Conservation (phyloP, 371 early-diverging fungal genomes). For the Rhizopus stolonifer region DNA sequence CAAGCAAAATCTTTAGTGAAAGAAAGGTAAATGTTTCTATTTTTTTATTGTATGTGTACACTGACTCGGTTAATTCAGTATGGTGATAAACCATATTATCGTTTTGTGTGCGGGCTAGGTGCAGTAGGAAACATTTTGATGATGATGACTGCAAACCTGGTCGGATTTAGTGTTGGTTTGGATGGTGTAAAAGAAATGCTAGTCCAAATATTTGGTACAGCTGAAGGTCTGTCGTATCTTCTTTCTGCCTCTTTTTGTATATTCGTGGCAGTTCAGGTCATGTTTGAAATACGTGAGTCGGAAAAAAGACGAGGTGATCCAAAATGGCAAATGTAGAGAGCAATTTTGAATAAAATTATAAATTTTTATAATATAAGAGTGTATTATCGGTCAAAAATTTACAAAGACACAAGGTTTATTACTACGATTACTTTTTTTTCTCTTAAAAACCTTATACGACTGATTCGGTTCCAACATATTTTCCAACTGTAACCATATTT, state of each 20-base stretch:
- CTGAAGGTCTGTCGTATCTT: conserved; percentile 50
- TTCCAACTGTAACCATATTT: conserved; percentile 62
- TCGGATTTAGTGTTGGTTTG: conserved; percentile 90
- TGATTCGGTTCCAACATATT: conserved; percentile 42
- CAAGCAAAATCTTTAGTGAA: conserved; percentile 59
- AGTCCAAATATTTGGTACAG: conserved; percentile 40
- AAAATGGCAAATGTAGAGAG: conserved; percentile 43
- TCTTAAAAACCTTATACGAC: conserved; percentile 11
- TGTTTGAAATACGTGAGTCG: conserved; percentile 82
- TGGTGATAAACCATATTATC: conserved; percentile 67
- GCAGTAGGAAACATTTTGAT: conserved; percentile 84
- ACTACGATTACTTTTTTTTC: too few relatives aligned
- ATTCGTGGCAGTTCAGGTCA: conserved; percentile 74
- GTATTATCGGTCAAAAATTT: too few relatives aligned
- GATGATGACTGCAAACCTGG: conserved; percentile 94
- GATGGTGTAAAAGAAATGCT: conserved; percentile 80
- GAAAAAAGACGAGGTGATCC: conserved; percentile 62
- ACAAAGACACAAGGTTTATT: too few relatives aligned
- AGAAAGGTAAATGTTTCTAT: conserved; percentile 55
- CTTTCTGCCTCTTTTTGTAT: conserved; percentile 51
- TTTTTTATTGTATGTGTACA: too few relatives aligned
- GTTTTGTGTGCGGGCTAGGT: conserved; percentile 81
- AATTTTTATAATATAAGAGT: too few relatives aligned
- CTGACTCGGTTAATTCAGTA: too few relatives aligned
- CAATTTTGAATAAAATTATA: too few relatives aligned